Evolutionary conservation across 2,329 filamentous ascomycete genomes (phyloP).

Genomic region (Ophiostoma novo-ulmi): DNA sequence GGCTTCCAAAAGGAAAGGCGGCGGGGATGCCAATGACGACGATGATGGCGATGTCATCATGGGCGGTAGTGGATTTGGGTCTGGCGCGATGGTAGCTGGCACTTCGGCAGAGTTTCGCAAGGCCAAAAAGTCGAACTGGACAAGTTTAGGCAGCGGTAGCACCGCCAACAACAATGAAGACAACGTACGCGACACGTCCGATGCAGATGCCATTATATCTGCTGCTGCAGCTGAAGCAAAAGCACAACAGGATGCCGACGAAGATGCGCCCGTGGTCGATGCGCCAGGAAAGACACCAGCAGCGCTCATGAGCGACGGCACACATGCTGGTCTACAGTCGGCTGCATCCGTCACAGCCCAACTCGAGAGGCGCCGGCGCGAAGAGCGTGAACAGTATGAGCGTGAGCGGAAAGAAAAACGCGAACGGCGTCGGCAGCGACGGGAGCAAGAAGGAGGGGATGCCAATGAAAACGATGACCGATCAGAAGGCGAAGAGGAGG

Average conservation of each 20-base stretch:
- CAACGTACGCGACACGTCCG: constrained; percentile 29
- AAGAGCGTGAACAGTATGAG: constrained; percentile 35
- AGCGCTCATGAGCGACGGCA: constrained; percentile 78
- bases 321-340: constrained; percentile 79
- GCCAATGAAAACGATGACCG: constrained; percentile 40
- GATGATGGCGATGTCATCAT: constrained; percentile 37
- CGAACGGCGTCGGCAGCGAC: constrained; percentile 34
- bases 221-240: constrained; percentile 63
- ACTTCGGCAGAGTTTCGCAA: constrained; percentile 62
- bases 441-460: constrained; percentile 35
- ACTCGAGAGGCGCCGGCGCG: constrained; percentile 51
- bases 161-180: constrained; percentile 25
- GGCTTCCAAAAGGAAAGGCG: constrained; percentile 40
- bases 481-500: constrained; percentile 55
- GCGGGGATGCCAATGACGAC: constrained; percentile 35
- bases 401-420: constrained; percentile 27
- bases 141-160: constrained; percentile 53
- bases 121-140: constrained; percentile 77
- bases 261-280: constrained; percentile 47
- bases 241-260: constrained; percentile 45
- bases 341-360: constrained; percentile 71
- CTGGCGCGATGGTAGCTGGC: constrained; percentile 45
- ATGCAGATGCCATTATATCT: constrained; percentile 67
- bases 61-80: constrained; percentile 22
- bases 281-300: constrained; percentile 38